Conservation (phyloP, 352 stramenopile genomes). For the Phytophthora idaei region DNA sequence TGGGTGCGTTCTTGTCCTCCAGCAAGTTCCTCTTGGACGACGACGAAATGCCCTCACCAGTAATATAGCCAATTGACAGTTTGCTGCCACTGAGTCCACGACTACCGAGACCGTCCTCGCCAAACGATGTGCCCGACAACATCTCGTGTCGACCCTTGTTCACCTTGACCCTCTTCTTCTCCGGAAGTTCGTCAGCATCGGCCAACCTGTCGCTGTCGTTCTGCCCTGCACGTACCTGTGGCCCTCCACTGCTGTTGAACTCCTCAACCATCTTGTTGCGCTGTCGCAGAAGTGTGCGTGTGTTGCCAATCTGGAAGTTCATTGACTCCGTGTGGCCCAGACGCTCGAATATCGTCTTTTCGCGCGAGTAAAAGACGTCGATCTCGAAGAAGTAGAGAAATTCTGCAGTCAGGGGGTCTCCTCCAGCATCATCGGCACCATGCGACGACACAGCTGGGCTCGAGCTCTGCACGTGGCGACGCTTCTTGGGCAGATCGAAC, state of each 20-base stretch:
- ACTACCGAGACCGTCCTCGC: conserved; percentile 34
- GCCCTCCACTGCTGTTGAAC: conserved; percentile 37
- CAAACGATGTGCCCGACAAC: conserved; percentile 44
- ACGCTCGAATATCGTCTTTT: conserved; percentile 65
- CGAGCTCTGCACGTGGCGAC: conserved; percentile 61
- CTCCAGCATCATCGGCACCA: conserved; percentile 24
- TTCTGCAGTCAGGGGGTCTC: conserved; percentile 53
- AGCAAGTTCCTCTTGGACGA: conserved; percentile 36
- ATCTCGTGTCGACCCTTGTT: conserved; percentile 45
- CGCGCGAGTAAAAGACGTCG: conserved; percentile 75
- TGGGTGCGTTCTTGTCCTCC: conserved; percentile 29
- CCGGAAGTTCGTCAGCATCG: conserved; percentile 56
- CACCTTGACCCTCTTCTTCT: conserved; percentile 85
- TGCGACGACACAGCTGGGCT: conserved; percentile 29
- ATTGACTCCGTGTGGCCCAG: conserved; percentile 75
- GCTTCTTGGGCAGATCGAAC: conserved; percentile 88
- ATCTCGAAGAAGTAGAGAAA: conserved; percentile 91
- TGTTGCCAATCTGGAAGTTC: conserved; percentile 89
- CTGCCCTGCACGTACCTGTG: conserved; percentile 25
- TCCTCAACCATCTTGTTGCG: conserved; percentile 78
- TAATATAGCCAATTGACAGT: conserved; percentile 35
- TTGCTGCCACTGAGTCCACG: conserved; percentile 18
- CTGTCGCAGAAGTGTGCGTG: conserved; percentile 80
- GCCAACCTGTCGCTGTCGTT: conserved; percentile 58
- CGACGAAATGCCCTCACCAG: conserved; percentile 42